Conservation (phyloP, 1,139 yeast genomes). For the Oligophagozyma castellii region DNA sequence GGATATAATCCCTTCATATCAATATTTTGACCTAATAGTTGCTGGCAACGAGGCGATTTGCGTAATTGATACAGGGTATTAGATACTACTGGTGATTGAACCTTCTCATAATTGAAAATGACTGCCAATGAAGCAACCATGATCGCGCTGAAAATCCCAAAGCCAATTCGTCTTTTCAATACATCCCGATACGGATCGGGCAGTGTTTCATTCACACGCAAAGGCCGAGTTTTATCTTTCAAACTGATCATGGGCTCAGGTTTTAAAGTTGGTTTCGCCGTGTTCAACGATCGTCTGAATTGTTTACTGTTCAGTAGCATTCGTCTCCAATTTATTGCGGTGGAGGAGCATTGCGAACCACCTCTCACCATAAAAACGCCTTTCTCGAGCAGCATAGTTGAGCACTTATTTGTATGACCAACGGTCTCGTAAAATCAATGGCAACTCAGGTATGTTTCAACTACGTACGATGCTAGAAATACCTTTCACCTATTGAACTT, state of each 20-base stretch:
- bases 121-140: constrained; percentile 54
- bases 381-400: no score
- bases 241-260: constrained; percentile 8
- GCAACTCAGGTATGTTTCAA: no score
- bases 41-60: constrained; percentile 56
- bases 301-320: no score
- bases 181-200: constrained; percentile 62
- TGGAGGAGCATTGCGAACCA: no score
- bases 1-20: constrained; percentile 62
- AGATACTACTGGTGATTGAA: constrained; percentile 72
- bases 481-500: no score
- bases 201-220: constrained; percentile 50
- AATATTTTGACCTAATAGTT: constrained; percentile 59
- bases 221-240: constrained; percentile 26
- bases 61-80: constrained; percentile 82
- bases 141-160: constrained; percentile 47
- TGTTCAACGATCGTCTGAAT: no score
- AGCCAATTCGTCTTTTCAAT: constrained; percentile 33
- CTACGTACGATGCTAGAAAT: no score
- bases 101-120: constrained; percentile 84
- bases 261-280: no score
- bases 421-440: no score
- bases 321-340: no score
- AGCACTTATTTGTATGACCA: no score
- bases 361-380: not conserved